These are phyloP conservation scores for Akanthomyces uredinophilus DNA, from an alignment of 2,329 filamentous ascomycete genomes.

Conservation along the genomic window DNA sequence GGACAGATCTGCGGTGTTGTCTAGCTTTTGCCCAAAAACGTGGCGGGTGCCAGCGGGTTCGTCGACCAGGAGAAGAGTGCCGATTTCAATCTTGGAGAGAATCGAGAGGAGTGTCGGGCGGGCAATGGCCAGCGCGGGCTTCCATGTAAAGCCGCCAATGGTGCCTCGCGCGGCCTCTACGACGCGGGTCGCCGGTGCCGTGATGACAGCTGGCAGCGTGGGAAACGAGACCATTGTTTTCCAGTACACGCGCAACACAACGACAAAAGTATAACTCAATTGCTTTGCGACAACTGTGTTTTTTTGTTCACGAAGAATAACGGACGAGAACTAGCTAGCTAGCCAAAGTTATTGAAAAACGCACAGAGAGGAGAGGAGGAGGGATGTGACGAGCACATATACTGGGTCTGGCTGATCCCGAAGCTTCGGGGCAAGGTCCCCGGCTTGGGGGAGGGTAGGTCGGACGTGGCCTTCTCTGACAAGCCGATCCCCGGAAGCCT, in stretches of 20 bases:
- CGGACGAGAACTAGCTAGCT: no score
- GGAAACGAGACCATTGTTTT: conserved; percentile 15
- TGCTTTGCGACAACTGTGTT: background rate
- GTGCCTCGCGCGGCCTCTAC: conserved; percentile 37
- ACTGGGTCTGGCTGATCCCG: background rate
- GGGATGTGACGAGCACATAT: background rate
- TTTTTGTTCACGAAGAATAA: background rate
- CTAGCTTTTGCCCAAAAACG: conserved; percentile 43
- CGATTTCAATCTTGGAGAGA: conserved; percentile 42
- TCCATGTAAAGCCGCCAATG: conserved; percentile 43
- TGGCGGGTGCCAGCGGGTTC: conserved; percentile 37
- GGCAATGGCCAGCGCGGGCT: conserved; percentile 41
- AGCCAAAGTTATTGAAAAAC: no score
- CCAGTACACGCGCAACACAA: background rate
- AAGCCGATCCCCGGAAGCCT: background rate
- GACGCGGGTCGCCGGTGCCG: conserved; percentile 34
- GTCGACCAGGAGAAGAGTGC: conserved; percentile 45
- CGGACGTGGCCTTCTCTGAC: background rate
- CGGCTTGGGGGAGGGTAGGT: background rate
- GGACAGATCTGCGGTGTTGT: conserved; percentile 29
- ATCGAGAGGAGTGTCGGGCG: conserved; percentile 41
- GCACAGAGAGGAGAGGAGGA: background rate
- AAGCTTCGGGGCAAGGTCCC: background rate
- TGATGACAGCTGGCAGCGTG: conserved; percentile 33
- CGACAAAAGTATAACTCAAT: background rate